phyloP scores from a whole-genome alignment of 192 early-diverging fungal species.

The Umbelopsis isabellina region DNA sequence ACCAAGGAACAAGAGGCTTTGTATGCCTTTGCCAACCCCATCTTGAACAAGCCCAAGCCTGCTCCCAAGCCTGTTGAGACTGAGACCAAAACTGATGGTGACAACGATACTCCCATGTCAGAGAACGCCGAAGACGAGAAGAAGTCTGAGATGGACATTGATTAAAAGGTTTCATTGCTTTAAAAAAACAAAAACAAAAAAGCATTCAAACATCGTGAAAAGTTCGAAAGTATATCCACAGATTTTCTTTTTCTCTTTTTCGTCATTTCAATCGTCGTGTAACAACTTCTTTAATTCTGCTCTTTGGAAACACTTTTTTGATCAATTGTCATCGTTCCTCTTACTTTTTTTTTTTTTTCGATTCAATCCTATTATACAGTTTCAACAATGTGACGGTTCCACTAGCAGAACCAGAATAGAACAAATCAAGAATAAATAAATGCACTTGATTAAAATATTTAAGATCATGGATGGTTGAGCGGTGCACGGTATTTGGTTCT shows the following conservation, averaged over 20 bases:
- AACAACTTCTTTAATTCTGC: constrained; percentile 11
- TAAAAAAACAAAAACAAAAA: constrained; percentile 2
- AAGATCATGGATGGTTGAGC: no score
- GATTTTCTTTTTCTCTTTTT: constrained; percentile 3
- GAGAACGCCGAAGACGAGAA: constrained; percentile 33
- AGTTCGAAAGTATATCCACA: constrained; percentile 19
- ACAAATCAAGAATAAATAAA: constrained; percentile 18
- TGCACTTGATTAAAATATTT: background rate
- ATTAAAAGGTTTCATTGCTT: constrained; percentile 54
- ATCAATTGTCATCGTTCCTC: constrained; percentile 3
- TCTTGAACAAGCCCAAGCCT: constrained; percentile 92
- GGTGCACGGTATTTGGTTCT: background rate
- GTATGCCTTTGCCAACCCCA: constrained; percentile 71
- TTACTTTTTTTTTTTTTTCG: background rate
- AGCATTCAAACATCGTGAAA: constrained; percentile 12
- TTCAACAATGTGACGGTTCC: background rate
- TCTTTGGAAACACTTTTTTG: background rate
- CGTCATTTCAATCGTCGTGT: constrained; percentile 9
- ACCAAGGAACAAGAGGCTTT: constrained; percentile 74
- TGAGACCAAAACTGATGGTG: constrained; percentile 44
- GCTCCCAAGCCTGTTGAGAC: constrained; percentile 64
- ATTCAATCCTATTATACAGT: constrained; percentile 6
- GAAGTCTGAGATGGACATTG: constrained; percentile 69
- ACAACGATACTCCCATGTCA: constrained; percentile 45
- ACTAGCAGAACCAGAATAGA: background rate